These are phyloP conservation scores for Alternaria panax DNA, from an alignment of 2,329 filamentous ascomycete species.

Conservation along the genomic window DNA sequence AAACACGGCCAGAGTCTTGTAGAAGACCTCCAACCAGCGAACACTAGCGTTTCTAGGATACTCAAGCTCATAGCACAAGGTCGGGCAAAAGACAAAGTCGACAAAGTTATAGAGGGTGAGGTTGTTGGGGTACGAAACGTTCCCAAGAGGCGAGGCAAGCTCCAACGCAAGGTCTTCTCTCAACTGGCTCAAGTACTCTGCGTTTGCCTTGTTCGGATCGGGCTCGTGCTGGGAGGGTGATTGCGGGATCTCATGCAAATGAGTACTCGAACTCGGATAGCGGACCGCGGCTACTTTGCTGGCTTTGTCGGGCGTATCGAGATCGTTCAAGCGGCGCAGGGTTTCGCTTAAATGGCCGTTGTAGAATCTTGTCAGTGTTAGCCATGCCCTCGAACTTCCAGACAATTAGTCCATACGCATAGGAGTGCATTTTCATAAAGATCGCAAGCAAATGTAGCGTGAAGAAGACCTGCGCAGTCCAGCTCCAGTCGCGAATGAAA, in stretches of 20 bases:
- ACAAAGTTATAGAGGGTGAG: constrained; percentile 81
- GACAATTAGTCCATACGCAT: constrained; percentile 60
- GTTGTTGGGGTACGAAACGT: constrained; percentile 88
- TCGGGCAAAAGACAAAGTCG: constrained; percentile 91
- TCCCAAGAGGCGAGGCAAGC: constrained; percentile 87
- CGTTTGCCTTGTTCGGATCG: constrained; percentile 51
- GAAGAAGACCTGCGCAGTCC: constrained; percentile 96
- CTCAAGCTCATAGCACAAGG: constrained; percentile 95
- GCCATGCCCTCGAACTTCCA: background rate
- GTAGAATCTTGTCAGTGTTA: constrained; percentile 71
- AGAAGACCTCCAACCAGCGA: constrained; percentile 80
- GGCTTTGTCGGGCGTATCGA: constrained; percentile 78
- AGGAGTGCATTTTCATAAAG: constrained; percentile 99
- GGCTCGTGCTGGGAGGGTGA: constrained; percentile 50
- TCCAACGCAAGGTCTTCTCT: constrained; percentile 89
- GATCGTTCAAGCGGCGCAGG: constrained; percentile 76
- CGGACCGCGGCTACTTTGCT: constrained; percentile 75
- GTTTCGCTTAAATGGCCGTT: constrained; percentile 94
- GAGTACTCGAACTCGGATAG: constrained; percentile 65
- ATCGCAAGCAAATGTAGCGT: constrained; percentile 88
- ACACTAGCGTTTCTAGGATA: constrained; percentile 82
- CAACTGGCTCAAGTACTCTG: constrained; percentile 66
- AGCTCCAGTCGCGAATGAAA: constrained; percentile 88
- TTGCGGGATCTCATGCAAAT: constrained; percentile 62
- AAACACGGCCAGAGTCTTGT: constrained; percentile 88